Evolutionary conservation across 345 rosid genomes (phyloP).

Genomic region (Aethionema arabicum): DNA sequence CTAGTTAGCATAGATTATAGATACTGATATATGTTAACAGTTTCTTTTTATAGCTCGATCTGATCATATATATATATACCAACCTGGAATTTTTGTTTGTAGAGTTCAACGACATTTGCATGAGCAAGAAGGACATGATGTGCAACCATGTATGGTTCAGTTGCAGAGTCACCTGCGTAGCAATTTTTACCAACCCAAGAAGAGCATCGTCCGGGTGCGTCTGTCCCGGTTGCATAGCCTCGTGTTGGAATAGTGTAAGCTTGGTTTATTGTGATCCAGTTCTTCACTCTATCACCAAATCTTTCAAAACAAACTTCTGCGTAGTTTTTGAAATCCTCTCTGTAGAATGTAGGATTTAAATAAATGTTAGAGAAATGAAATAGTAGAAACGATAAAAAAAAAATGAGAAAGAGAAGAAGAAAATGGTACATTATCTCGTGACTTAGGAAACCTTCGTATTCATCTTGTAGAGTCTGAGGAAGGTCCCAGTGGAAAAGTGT

Average conservation of each 20-base stretch:
- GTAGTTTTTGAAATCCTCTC: slow-evolving; percentile 40
- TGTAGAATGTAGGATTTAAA: slow-evolving; percentile 8
- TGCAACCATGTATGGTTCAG: slow-evolving; percentile 36
- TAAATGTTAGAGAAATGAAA: not conserved
- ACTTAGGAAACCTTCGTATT: slow-evolving; percentile 40
- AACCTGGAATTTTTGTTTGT: slow-evolving; percentile 37
- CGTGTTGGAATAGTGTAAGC: slow-evolving; percentile 14
- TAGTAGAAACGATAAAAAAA: not conserved
- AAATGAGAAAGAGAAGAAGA: not conserved
- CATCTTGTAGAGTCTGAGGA: slow-evolving; percentile 42
- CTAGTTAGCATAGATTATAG: not conserved
- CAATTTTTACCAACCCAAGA: slow-evolving; percentile 23
- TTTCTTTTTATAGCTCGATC: not conserved
- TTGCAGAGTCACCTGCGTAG: slow-evolving; percentile 19
- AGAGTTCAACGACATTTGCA: slow-evolving; percentile 30
- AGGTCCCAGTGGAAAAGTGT: slow-evolving; percentile 45
- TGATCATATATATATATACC: not conserved
- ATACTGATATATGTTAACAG: not conserved
- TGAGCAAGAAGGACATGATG: slow-evolving; percentile 39
- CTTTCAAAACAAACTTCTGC: slow-evolving; percentile 36
- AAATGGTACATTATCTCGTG: slow-evolving; percentile 34
- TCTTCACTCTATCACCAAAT: slow-evolving; percentile 52
- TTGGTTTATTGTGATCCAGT: slow-evolving; percentile 48
- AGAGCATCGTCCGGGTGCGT: slow-evolving; percentile 48
- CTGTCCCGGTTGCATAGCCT: slow-evolving; percentile 33